Percentiles rank a stretch among this genome's conserved stretches.
Evolutionary conservation across 257 asterid species (phyloP).

Genomic region (Agastache rugosa): DNA sequence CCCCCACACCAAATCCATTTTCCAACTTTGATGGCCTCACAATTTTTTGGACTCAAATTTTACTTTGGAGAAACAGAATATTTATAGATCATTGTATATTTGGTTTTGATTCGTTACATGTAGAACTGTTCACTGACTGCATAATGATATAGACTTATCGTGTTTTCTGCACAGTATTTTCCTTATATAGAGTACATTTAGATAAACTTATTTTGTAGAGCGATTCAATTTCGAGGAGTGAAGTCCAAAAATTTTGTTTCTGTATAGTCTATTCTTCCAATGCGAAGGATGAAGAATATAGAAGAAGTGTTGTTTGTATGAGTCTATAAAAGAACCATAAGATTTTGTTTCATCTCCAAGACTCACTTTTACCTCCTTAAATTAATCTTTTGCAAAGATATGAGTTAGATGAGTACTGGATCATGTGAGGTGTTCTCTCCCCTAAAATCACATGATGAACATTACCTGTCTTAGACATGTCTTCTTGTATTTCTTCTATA

Average conservation of each 20-base stretch:
- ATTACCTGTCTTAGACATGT: not conserved
- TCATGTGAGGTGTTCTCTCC: not conserved
- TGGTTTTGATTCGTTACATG: constrained; percentile 24
- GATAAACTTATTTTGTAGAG: not conserved
- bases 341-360: not conserved
- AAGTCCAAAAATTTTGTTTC: constrained; percentile 17
- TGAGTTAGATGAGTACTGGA: not conserved
- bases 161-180: not conserved
- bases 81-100: constrained; percentile 2
- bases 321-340: no score
- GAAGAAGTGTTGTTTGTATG: not conserved
- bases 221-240: constrained; percentile 8
- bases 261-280: not conserved
- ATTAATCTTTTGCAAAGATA: not conserved
- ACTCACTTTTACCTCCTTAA: not conserved
- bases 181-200: constrained; percentile 18
- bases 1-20: not conserved
- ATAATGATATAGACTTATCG: constrained; percentile 3
- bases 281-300: not conserved
- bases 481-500: constrained; percentile 19
- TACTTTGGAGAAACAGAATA: not conserved
- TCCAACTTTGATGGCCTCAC: constrained; percentile 14
- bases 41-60: not conserved
- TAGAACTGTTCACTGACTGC: constrained; percentile 20
- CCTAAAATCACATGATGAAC: not conserved